Evolutionary conservation across 1,139 yeast species (phyloP).

Genomic region (Candida sp.): DNA sequence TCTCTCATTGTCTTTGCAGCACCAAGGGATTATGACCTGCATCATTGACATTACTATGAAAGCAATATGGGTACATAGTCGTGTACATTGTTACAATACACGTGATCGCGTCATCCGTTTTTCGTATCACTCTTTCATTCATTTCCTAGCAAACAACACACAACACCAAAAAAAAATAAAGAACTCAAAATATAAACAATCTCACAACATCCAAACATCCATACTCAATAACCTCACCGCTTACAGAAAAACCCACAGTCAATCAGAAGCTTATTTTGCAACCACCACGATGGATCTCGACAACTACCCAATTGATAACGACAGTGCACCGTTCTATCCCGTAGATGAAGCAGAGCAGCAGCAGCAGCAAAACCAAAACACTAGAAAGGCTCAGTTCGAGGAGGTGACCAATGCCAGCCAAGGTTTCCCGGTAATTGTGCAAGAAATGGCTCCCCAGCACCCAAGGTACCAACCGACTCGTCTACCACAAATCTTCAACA

Average conservation of each 20-base stretch:
- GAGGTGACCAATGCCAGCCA: background rate
- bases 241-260: background rate
- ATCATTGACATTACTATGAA: too few relatives aligned
- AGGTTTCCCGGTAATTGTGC: background rate
- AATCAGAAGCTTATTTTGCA: background rate
- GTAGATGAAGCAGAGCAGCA: background rate
- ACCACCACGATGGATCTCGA: background rate
- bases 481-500: constrained; percentile 8
- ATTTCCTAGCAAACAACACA: background rate
- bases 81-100: background rate
- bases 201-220: constrained; percentile 3
- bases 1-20: too few relatives aligned
- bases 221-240: background rate
- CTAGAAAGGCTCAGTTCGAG: background rate
- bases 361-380: background rate
- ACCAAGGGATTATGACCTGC: too few relatives aligned
- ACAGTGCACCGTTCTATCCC: too few relatives aligned
- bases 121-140: background rate
- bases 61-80: background rate
- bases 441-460: background rate
- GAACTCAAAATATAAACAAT: background rate
- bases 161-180: background rate
- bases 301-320: too few relatives aligned
- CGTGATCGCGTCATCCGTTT: background rate
- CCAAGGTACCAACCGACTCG: background rate